Evolutionary conservation across 169 alveolate genomes (phyloP).

Genomic region (Cryptosporidium ryanae): DNA sequence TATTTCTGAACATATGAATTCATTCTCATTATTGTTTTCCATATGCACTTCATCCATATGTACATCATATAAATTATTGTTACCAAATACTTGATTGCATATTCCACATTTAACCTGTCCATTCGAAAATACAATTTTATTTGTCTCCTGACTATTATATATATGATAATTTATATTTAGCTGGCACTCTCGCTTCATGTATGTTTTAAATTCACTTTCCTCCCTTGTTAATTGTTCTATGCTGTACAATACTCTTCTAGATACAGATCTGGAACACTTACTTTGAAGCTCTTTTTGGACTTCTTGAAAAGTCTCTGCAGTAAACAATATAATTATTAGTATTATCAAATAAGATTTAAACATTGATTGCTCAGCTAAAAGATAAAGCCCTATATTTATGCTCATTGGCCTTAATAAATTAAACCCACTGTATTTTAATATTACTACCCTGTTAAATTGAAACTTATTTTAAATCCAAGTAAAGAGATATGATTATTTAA

Average conservation of each 20-base stretch:
- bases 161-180: background rate
- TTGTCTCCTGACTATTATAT: conserved; percentile 13
- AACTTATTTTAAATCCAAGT: no score
- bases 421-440: no score
- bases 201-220: background rate
- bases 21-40: background rate
- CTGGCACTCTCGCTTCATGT: conserved; percentile 1
- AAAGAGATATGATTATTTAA: no score
- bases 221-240: background rate
- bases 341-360: no score
- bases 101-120: conserved; percentile 44
- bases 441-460: no score
- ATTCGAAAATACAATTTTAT: conserved; percentile 13
- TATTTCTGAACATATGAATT: conserved; percentile 23
- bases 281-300: no score
- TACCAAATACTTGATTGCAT: conserved; percentile 1
- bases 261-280: conserved; percentile 25
- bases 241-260: conserved; percentile 30
- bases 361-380: no score
- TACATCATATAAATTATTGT: conserved; percentile 9
- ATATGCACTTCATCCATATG: conserved; percentile 24
- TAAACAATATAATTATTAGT: no score
- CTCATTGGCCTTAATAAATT: no score
- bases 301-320: no score
- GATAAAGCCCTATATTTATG: no score